These are phyloP conservation scores for Xeromyces bisporus DNA, from an alignment of 495 filamentous ascomycete genomes.

Conservation along the genomic window DNA sequence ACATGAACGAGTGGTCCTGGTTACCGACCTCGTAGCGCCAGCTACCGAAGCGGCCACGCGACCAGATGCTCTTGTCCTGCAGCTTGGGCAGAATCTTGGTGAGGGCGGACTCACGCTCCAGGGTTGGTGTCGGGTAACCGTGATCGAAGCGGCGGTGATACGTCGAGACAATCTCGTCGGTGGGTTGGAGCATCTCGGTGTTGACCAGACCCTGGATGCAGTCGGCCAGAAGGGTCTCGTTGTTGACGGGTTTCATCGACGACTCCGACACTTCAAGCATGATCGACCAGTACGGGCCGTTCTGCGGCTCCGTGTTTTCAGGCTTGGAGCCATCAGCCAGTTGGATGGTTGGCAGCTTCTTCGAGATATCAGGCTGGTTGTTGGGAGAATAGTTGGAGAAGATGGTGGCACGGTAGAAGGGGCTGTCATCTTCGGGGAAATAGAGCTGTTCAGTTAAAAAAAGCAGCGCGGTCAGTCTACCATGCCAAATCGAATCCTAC, in stretches of 20 bases:
- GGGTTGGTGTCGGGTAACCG: slow-evolving; percentile 88
- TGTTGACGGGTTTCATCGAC: slow-evolving; percentile 80
- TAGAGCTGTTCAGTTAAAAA: slow-evolving; percentile 49
- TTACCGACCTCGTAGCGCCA: slow-evolving; percentile 97
- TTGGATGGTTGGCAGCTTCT: slow-evolving; percentile 74
- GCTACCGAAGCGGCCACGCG: slow-evolving; percentile 91
- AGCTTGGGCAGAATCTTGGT: slow-evolving; percentile 85
- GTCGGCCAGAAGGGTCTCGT: slow-evolving; percentile 65
- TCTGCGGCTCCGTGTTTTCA: slow-evolving; percentile 44
- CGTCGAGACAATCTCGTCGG: slow-evolving; percentile 92
- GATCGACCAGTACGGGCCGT: slow-evolving; percentile 98
- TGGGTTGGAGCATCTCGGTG: slow-evolving; percentile 81
- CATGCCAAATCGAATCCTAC: too few relatives aligned
- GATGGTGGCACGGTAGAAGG: slow-evolving; percentile 99
- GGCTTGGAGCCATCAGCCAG: slow-evolving; percentile 74
- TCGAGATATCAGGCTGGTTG: slow-evolving; percentile 75
- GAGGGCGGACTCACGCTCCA: slow-evolving; percentile 91
- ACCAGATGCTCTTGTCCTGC: slow-evolving; percentile 80
- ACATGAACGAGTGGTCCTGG: slow-evolving; percentile 98
- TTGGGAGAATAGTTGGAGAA: slow-evolving; percentile 99
- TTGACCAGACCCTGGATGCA: slow-evolving; percentile 94
- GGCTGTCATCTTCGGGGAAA: slow-evolving; percentile 98
- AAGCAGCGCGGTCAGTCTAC: too few relatives aligned
- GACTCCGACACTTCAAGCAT: slow-evolving; percentile 99
- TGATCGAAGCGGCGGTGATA: slow-evolving; percentile 99